These are phyloP conservation scores for Microsporum ferrugineum DNA, from an alignment of 2,329 filamentous ascomycete species.

Conservation along the genomic window DNA sequence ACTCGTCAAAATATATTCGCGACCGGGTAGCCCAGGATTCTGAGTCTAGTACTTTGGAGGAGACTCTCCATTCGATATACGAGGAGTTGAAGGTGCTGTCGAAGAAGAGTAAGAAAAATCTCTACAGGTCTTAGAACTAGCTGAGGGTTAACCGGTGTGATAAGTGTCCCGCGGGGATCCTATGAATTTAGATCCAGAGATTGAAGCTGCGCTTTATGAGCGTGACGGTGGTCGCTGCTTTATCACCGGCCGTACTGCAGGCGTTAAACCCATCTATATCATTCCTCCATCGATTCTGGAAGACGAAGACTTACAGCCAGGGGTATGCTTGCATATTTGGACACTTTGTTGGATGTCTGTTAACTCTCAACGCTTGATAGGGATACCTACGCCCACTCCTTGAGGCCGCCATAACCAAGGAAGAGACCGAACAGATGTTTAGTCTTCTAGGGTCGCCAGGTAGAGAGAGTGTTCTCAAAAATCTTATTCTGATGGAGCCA, in stretches of 20 bases:
- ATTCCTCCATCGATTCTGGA: constrained; percentile 10
- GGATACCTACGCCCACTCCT: constrained; percentile 9
- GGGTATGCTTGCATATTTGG: constrained; percentile 1
- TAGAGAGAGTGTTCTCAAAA: constrained; percentile 6
- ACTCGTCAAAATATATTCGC: constrained; percentile 6
- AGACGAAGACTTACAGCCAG: constrained; percentile 7
- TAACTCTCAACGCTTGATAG: neutral
- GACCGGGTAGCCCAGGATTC: constrained; percentile 6
- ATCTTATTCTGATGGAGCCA: constrained; percentile 9
- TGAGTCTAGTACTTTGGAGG: constrained; percentile 3
- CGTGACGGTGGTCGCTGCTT: constrained; percentile 10
- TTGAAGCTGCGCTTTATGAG: constrained; percentile 9
- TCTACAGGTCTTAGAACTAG: neutral
- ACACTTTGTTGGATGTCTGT: neutral
- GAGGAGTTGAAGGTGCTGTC: constrained; percentile 3
- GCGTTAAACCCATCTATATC: constrained; percentile 9
- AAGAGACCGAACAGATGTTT: constrained; percentile 7
- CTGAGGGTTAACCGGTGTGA: neutral
- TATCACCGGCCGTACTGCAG: constrained; percentile 4
- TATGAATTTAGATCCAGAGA: neutral
- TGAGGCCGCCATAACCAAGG: constrained; percentile 1
- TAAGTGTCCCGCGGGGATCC: constrained; percentile 5
- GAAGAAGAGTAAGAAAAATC: constrained; percentile 8
- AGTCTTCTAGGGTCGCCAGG: neutral
- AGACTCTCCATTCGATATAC: constrained; percentile 6